Percentiles rank a stretch among this genome's conserved stretches.
These are phyloP conservation scores for Ophiobolus disseminans DNA, from an alignment of 2,329 filamentous ascomycete species.

Conservation along the genomic window DNA sequence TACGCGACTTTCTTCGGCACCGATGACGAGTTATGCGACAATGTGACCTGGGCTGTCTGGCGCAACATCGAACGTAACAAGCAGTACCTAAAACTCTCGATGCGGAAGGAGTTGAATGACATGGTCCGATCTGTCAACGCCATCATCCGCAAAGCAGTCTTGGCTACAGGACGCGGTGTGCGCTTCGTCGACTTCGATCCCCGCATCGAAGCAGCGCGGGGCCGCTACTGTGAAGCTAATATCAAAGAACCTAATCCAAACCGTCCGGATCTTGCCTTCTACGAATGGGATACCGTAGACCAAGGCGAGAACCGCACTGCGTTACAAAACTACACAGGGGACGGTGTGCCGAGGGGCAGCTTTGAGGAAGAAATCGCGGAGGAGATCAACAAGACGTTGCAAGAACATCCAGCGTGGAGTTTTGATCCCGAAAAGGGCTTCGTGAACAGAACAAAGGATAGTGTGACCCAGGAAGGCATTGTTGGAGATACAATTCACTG, in stretches of 20 bases:
- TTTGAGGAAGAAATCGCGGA: slow-evolving; percentile 36
- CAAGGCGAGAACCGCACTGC: slow-evolving; percentile 26
- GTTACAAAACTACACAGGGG: slow-evolving; percentile 28
- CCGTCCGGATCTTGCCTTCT: slow-evolving; percentile 34
- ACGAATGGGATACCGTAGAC: slow-evolving; percentile 42
- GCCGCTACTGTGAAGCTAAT: slow-evolving; percentile 38
- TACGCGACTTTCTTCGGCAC: slow-evolving; percentile 42
- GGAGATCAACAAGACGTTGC: slow-evolving; percentile 31
- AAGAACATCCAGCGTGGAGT: slow-evolving; percentile 35
- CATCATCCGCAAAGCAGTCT: slow-evolving; percentile 22
- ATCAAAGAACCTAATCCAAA: slow-evolving; percentile 37
- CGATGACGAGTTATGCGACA: slow-evolving; percentile 33
- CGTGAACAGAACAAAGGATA: slow-evolving; percentile 24
- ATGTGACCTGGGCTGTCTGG: slow-evolving; percentile 42
- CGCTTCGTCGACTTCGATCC: slow-evolving; percentile 37
- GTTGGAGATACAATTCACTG: slow-evolving; percentile 36
- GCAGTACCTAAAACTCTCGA: slow-evolving; percentile 34
- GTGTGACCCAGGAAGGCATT: slow-evolving; percentile 11
- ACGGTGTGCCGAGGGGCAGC: slow-evolving; percentile 28
- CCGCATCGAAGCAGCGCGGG: slow-evolving; percentile 16
- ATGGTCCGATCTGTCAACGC: slow-evolving; percentile 35
- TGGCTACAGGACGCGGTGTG: slow-evolving; percentile 22
- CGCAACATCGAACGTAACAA: slow-evolving; percentile 24
- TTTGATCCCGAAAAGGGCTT: slow-evolving; percentile 34
- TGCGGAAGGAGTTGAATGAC: slow-evolving; percentile 34